phyloP scores from a whole-genome alignment of 805 yeast species.

The Starmerella khaoyaiensis region DNA sequence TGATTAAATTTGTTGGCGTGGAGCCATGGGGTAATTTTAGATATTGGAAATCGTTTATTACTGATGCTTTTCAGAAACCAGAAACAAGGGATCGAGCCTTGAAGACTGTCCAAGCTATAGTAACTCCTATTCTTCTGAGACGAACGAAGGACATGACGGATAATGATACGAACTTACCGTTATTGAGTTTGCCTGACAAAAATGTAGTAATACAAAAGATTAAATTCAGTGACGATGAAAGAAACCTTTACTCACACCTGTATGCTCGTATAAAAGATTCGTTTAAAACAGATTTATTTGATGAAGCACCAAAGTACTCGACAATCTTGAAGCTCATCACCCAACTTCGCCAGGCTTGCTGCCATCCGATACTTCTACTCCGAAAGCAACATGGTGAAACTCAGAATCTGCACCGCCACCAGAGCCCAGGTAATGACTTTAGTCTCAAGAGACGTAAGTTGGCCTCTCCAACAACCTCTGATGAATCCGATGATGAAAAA shows the following conservation, averaged over 20 bases:
- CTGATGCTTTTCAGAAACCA: constrained; percentile 68
- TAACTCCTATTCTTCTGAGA: constrained; percentile 71
- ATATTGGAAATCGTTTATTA: constrained; percentile 77
- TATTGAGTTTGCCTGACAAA: constrained; percentile 67
- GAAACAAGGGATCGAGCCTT: constrained; percentile 53
- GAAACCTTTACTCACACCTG: constrained; percentile 52
- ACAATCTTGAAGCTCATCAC: constrained; percentile 71
- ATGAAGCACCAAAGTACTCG: constrained; percentile 55
- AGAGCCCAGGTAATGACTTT: background rate
- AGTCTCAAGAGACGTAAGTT: background rate
- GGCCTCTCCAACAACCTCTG: no score
- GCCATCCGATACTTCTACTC: constrained; percentile 56
- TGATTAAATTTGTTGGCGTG: constrained; percentile 59
- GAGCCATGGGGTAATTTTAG: constrained; percentile 83
- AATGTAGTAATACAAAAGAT: constrained; percentile 57
- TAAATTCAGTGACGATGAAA: constrained; percentile 53
- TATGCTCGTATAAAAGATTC: constrained; percentile 48
- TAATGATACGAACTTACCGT: constrained; percentile 45
- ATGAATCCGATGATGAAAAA: constrained; percentile 5
- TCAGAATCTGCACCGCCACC: background rate
- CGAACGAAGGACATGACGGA: constrained; percentile 79
- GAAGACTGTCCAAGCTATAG: constrained; percentile 68
- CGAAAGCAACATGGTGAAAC: background rate
- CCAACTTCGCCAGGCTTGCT: constrained; percentile 76
- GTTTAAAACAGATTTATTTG: constrained; percentile 27